Base-by-base conservation (phyloP, 257 asterid species). In the Penstemon davidsonii region DNA sequence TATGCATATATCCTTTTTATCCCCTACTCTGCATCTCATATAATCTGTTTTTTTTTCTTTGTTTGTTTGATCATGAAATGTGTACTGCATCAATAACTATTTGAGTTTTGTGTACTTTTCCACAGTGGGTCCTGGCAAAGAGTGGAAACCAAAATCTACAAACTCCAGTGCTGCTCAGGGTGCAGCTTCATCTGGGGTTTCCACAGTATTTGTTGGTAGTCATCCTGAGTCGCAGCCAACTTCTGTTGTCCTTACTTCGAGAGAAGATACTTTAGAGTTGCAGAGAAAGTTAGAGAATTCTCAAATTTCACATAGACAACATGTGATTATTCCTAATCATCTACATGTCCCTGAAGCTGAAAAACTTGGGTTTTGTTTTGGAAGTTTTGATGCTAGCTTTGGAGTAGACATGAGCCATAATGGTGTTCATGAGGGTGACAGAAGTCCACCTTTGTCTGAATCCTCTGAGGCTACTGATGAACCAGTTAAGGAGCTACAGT, bases 81-180 rank as follows among this genome's bases (percentile, higher is more conserved):
- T 25, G 33, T 25, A 2, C 33, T 25, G 33, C 62, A 45, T 60
- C 54, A 54, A 56, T 67, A 69, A 49, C 70, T 73, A 53, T 76
- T 53, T 38, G 39, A 37, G 45, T 70, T 64, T n/a, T 73, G 41
- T 83, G 19, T 53, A 70, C 33, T 72, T 76, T 78, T 18, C 47
- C 65, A 60, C 81, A 86, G 88, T 75, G 62, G 89, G 86, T 71
- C 85, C 87, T 79, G 81, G 68, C 63, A 89, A 85, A 81, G 97
- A 88, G 84, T 90, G 98, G 97, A 89, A 92, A 76, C 98, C 97
- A 55, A 89, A 87, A 81, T 74, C 95, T 67, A 42, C 84, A 6
- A 83, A 76, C 78, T 70, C 85, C 82, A 75, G 64, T 74, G 70
- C 56, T 49, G 64, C 79, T 75, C 86, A 76, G 65, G 86, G 76